Percentiles rank a stretch among this genome's conserved stretches.
phyloP scores from a whole-genome alignment of 2,329 filamentous ascomycete genomes.

The Aspergillus hortae region DNA sequence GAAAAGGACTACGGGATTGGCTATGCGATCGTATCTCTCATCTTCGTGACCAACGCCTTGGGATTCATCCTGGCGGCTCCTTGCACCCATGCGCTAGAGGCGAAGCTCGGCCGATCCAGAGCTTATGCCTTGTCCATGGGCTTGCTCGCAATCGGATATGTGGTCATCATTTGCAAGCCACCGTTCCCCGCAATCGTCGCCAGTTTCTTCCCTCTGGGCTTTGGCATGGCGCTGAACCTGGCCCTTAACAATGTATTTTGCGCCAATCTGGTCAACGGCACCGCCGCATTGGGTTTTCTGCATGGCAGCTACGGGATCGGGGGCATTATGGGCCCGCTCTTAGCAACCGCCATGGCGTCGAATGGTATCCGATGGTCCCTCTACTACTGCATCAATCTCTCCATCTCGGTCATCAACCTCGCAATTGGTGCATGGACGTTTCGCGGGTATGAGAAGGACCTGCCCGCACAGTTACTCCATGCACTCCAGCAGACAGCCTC shows the following conservation, averaged over 20 bases:
- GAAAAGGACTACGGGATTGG: constrained; percentile 71
- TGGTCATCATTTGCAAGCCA: constrained; percentile 63
- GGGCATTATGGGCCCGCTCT: constrained; percentile 63
- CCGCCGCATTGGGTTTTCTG: constrained; percentile 43
- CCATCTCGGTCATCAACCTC: constrained; percentile 56
- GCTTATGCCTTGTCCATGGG: constrained; percentile 58
- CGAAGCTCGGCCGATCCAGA: constrained; percentile 62
- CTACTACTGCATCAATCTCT: constrained; percentile 68
- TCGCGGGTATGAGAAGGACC: constrained; percentile 62
- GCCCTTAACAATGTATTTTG: constrained; percentile 57
- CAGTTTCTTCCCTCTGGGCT: constrained; percentile 65
- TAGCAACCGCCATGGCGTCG: constrained; percentile 70
- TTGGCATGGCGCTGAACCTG: constrained; percentile 50
- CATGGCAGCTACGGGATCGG: constrained; percentile 54
- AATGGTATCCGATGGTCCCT: constrained; percentile 61
- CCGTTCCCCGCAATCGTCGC: constrained; percentile 67
- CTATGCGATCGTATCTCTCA: constrained; percentile 74
- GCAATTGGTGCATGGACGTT: constrained; percentile 64
- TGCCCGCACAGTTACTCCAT: constrained; percentile 40
- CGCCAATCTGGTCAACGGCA: constrained; percentile 51
- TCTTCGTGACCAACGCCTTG: constrained; percentile 73
- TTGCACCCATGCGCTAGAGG: constrained; percentile 61
- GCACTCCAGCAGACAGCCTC: constrained; percentile 44
- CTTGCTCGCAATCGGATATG: constrained; percentile 59
- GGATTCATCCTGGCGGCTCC: constrained; percentile 74